Conservation (phyloP, 2,329 filamentous ascomycete genomes). For the Paraphaeosphaeria minitans region DNA sequence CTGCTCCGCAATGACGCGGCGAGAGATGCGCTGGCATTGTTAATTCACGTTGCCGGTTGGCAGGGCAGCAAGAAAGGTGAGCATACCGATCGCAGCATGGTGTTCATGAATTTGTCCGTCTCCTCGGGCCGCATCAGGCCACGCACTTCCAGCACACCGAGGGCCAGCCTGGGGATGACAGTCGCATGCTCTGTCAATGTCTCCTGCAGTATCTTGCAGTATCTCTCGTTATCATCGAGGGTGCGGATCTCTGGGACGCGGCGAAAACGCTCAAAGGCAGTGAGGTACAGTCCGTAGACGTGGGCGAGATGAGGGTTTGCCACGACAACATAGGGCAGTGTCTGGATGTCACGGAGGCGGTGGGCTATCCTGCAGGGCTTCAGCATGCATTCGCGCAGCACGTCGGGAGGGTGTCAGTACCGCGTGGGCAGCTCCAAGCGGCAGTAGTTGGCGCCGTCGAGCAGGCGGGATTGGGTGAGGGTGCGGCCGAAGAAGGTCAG, state of each 20-base stretch:
- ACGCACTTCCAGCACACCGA: slow-evolving; percentile 90
- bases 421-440: slow-evolving; percentile 89
- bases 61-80: background rate
- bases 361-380: slow-evolving; percentile 73
- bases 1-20: slow-evolving; percentile 95
- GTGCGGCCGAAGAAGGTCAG: slow-evolving; percentile 97
- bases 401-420: slow-evolving; percentile 46
- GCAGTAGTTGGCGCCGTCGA: slow-evolving; percentile 97
- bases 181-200: slow-evolving; percentile 87
- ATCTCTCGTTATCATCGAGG: slow-evolving; percentile 84
- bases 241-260: slow-evolving; percentile 82
- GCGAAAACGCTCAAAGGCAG: slow-evolving; percentile 90
- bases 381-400: slow-evolving; percentile 12
- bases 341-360: slow-evolving; percentile 95
- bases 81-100: slow-evolving; percentile 81
- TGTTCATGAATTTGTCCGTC: slow-evolving; percentile 95
- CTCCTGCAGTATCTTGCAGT: slow-evolving; percentile 79
- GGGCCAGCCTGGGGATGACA: slow-evolving; percentile 91
- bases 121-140: slow-evolving; percentile 79
- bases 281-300: slow-evolving; percentile 96
- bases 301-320: slow-evolving; percentile 93
- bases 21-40: slow-evolving; percentile 75
- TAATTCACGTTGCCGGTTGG: background rate
- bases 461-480: slow-evolving; percentile 83
- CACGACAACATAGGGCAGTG: slow-evolving; percentile 91